Evolutionary conservation across 352 stramenopile genomes (phyloP).

Genomic region (Pythium sukuiense): DNA sequence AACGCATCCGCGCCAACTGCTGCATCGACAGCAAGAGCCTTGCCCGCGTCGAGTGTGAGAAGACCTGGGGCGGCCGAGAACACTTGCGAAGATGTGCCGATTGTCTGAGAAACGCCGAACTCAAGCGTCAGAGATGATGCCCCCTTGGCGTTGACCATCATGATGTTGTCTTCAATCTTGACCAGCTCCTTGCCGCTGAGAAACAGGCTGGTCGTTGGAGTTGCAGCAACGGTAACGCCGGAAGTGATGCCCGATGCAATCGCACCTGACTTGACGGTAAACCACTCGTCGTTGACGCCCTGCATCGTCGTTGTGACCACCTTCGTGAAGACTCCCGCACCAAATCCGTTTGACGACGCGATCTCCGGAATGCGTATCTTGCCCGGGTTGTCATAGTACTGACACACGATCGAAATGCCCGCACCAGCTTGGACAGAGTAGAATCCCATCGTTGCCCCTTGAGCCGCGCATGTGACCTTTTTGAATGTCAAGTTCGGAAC

Average conservation of each 20-base stretch:
- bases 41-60: not conserved
- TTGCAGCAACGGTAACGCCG: no score
- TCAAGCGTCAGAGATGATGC: slow-evolving; percentile 23
- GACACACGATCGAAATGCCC: slow-evolving; percentile 56
- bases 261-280: slow-evolving; percentile 34
- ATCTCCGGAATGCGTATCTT: slow-evolving; percentile 54
- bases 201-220: no score
- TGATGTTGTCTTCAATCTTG: slow-evolving; percentile 32
- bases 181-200: slow-evolving; percentile 22
- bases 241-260: not conserved
- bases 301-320: slow-evolving; percentile 44
- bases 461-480: slow-evolving; percentile 31
- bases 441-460: slow-evolving; percentile 17
- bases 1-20: slow-evolving; percentile 23
- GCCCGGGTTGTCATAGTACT: slow-evolving; percentile 57
- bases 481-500: slow-evolving; percentile 58
- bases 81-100: slow-evolving; percentile 10
- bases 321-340: slow-evolving; percentile 10
- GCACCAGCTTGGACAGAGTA: slow-evolving; percentile 11
- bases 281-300: slow-evolving; percentile 56
- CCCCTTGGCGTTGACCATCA: not conserved
- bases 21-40: not conserved
- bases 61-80: not conserved
- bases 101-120: slow-evolving; percentile 32
- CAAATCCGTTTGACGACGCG: slow-evolving; percentile 3